Conservation (phyloP, 106 monocot genomes). For the Triglochin maritima region DNA sequence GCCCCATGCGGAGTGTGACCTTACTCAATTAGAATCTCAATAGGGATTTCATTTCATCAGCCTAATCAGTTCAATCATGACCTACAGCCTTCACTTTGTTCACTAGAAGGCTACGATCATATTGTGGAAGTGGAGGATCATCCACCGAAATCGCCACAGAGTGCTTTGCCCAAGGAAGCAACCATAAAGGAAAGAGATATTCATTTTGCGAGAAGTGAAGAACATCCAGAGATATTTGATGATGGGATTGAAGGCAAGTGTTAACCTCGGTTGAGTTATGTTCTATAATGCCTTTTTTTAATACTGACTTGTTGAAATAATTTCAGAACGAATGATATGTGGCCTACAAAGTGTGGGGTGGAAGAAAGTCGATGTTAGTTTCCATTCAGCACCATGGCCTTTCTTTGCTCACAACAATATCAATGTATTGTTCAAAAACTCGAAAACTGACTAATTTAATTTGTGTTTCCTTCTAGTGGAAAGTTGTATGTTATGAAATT, state of each 20-base stretch:
- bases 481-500: background rate
- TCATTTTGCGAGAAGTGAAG: background rate
- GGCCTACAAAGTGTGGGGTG: slow-evolving; percentile 70
- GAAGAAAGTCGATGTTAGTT: slow-evolving; percentile 86
- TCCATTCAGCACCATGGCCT: slow-evolving; percentile 59
- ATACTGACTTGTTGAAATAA: background rate
- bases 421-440: slow-evolving; percentile 30
- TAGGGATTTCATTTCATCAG: too few relatives aligned
- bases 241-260: background rate
- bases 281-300: background rate
- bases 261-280: background rate
- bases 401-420: slow-evolving; percentile 77
- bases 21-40: too few relatives aligned
- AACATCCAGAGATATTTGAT: background rate
- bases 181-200: background rate
- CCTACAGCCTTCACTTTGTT: slow-evolving; percentile 39
- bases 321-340: slow-evolving; percentile 68
- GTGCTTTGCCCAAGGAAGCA: slow-evolving; percentile 8
- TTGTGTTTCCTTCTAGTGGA: background rate
- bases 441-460: background rate
- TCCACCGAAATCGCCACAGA: slow-evolving; percentile 29
- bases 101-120: slow-evolving; percentile 63
- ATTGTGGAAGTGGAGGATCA: slow-evolving; percentile 49
- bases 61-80: background rate
- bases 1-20: too few relatives aligned